phyloP scores from a whole-genome alignment of 1,284 basidiomycete genomes.

The Mycosarcoma mackinlayi region DNA sequence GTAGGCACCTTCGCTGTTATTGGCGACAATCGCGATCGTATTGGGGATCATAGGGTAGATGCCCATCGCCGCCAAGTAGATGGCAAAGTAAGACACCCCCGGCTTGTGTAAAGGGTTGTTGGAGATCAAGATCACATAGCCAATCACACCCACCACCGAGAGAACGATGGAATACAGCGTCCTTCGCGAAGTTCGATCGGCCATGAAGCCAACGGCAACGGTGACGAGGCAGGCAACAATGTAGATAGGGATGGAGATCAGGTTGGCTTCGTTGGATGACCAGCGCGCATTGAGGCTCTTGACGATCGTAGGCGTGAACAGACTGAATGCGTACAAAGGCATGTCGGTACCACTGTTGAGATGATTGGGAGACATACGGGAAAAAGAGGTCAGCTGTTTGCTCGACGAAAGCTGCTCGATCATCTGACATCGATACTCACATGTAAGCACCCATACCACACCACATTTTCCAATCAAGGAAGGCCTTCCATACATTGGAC shows the following conservation, averaged over 20 bases:
- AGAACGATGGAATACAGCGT: slow-evolving; percentile 74
- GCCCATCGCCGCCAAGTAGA: slow-evolving; percentile 72
- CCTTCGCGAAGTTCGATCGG: slow-evolving; percentile 75
- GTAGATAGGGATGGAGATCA: slow-evolving; percentile 58
- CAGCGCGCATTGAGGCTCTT: slow-evolving; percentile 26
- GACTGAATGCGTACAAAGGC: slow-evolving; percentile 78
- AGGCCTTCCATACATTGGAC: slow-evolving; percentile 75
- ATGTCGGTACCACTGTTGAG: slow-evolving; percentile 28
- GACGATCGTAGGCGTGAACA: slow-evolving; percentile 74
- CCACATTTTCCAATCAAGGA: slow-evolving; percentile 81
- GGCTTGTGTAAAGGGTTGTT: slow-evolving; percentile 70
- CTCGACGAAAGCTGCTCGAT: neutral
- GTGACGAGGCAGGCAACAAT: slow-evolving; percentile 74
- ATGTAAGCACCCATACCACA: slow-evolving; percentile 70
- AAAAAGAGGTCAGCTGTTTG: neutral
- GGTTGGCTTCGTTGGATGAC: slow-evolving; percentile 52
- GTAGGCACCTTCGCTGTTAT: slow-evolving; percentile 80
- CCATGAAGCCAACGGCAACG: slow-evolving; percentile 75
- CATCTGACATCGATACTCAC: neutral
- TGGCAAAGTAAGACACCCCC: slow-evolving; percentile 77
- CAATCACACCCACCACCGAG: slow-evolving; percentile 70
- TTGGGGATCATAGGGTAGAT: slow-evolving; percentile 73
- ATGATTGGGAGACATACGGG: too few species aligned
- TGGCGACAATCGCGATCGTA: slow-evolving; percentile 78
- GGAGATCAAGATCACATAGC: slow-evolving; percentile 77